A percentile compares a stretch with the other conserved stretches of the same genome.
phyloP scores from a whole-genome alignment of 331 rosid species.

The Ulmus americana region DNA sequence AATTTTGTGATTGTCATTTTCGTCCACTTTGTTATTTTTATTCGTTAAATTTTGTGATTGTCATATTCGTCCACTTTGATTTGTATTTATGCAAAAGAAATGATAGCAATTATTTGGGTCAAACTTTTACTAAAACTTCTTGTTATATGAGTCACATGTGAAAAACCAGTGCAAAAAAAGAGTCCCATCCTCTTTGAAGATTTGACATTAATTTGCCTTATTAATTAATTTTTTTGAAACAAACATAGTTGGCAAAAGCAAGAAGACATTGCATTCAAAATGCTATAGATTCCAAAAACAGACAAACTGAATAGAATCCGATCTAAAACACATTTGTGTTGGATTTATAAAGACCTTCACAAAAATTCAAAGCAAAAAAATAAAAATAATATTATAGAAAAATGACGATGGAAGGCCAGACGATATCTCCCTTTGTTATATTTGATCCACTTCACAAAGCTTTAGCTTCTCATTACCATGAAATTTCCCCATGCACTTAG shows the following conservation, averaged over 20 bases:
- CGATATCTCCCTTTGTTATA: constrained; percentile 19
- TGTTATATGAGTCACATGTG: no score
- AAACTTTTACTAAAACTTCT: no score
- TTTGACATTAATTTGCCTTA: background rate
- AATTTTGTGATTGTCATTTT: no score
- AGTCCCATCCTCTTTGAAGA: background rate
- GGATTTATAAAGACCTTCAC: constrained; percentile 8
- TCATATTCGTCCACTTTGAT: no score
- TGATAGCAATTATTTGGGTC: no score
- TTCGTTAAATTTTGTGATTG: no score
- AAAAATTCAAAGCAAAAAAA: background rate
- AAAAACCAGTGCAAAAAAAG: no score
- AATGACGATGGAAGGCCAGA: constrained; percentile 9
- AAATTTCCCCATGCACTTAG: constrained; percentile 13
- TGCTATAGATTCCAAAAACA: constrained; percentile 6
- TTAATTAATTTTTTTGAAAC: constrained; percentile 10
- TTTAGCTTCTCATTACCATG: constrained; percentile 22
- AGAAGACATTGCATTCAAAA: constrained; percentile 14
- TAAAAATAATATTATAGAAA: background rate
- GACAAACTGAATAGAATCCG: constrained; percentile 27
- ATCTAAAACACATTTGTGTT: constrained; percentile 11
- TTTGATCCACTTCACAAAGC: constrained; percentile 12
- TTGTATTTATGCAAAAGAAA: no score
- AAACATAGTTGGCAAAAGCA: constrained; percentile 25
- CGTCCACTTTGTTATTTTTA: no score